These are phyloP conservation scores for Barnettozyma wickerhamii DNA, from an alignment of 805 yeast species.

Conservation along the genomic window DNA sequence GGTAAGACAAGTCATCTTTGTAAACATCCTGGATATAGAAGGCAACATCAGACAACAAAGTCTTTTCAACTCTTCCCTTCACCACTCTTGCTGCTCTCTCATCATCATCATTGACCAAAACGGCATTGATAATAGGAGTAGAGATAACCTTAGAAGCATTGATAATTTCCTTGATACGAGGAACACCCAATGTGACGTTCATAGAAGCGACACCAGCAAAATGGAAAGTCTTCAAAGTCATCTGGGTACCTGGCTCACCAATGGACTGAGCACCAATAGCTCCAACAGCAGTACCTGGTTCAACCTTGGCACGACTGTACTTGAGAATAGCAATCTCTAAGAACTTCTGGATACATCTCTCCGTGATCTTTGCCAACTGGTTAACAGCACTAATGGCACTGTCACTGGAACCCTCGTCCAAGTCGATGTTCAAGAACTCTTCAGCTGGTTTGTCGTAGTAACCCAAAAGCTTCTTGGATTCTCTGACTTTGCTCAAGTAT, in stretches of 20 bases:
- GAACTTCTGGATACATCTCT: slow-evolving; percentile 56
- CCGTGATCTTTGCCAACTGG: slow-evolving; percentile 66
- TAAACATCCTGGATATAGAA: slow-evolving; percentile 92
- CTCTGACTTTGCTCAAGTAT: slow-evolving; percentile 53
- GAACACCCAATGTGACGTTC: slow-evolving; percentile 99
- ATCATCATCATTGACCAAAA: slow-evolving; percentile 85
- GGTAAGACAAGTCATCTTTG: slow-evolving; percentile 67
- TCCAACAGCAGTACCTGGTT: slow-evolving; percentile 99
- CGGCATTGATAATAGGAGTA: slow-evolving; percentile 95
- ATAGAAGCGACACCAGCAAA: slow-evolving; percentile 99
- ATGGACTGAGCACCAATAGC: slow-evolving; percentile 99
- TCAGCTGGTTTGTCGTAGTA: slow-evolving; percentile 40
- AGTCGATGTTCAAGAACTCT: slow-evolving; percentile 36
- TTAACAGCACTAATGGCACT: slow-evolving; percentile 44
- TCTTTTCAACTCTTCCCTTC: slow-evolving; percentile 95
- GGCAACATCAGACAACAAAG: slow-evolving; percentile 80
- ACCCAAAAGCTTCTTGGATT: slow-evolving; percentile 44
- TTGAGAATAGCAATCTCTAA: slow-evolving; percentile 73
- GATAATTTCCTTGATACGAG: slow-evolving; percentile 97
- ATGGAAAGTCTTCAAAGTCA: slow-evolving; percentile 96
- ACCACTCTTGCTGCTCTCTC: slow-evolving; percentile 99
- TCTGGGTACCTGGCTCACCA: slow-evolving; percentile 99
- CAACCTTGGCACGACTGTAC: slow-evolving; percentile 87
- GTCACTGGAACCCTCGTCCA: slow-evolving; percentile 34
- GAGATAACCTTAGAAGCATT: slow-evolving; percentile 94